Evolutionary conservation across 2,329 filamentous ascomycete genomes (phyloP).

Genomic region (Coniochaeta sp.): DNA sequence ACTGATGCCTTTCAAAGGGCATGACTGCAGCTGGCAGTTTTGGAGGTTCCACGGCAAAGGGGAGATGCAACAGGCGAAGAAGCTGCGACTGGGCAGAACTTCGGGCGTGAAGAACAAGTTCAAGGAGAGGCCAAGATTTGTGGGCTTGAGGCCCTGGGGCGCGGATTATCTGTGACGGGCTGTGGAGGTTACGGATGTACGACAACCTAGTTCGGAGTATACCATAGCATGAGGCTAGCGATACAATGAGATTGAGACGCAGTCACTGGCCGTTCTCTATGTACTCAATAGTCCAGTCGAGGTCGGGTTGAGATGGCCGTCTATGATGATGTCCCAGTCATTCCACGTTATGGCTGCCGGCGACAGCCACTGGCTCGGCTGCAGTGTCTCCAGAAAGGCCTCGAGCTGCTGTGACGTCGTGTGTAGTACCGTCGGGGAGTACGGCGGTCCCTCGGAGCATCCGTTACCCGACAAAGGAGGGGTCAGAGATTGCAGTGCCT

Average conservation of each 20-base stretch:
- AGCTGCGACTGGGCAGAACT: neutral
- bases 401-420: conserved; percentile 3
- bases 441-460: neutral
- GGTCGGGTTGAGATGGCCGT: neutral
- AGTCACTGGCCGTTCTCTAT: neutral
- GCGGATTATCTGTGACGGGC: neutral
- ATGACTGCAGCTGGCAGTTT: conserved; percentile 2
- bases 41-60: neutral
- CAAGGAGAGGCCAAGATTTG: conserved; percentile 1
- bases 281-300: neutral
- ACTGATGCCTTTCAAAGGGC: neutral
- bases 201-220: neutral
- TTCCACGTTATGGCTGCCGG: conserved; percentile 1
- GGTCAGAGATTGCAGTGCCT: neutral
- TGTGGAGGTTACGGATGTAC: neutral
- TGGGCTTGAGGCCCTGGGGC: neutral
- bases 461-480: neutral
- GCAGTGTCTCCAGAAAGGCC: neutral
- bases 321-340: conserved; percentile 2
- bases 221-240: too few relatives aligned
- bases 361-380: conserved; percentile 1
- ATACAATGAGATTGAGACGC: too few relatives aligned
- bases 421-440: neutral
- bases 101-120: conserved; percentile 1
- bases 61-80: neutral